Percentiles rank a stretch among this genome's conserved stretches.
These are phyloP conservation scores for Globisporangium spiculum DNA, from an alignment of 352 stramenopile species.

Conservation along the genomic window DNA sequence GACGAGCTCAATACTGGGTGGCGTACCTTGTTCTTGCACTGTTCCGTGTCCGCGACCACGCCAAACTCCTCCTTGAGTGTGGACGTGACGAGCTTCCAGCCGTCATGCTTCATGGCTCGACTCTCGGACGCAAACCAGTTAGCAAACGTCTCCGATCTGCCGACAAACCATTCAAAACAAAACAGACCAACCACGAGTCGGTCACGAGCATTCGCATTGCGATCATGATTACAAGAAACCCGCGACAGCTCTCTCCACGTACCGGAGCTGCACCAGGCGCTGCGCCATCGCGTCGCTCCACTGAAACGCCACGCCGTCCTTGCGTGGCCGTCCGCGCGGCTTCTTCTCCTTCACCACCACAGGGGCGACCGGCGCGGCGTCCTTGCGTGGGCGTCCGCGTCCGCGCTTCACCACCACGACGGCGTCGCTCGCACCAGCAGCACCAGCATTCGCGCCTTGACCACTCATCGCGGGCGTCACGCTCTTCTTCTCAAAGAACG, in stretches of 20 bases:
- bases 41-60: conserved; percentile 1
- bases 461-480: not conserved
- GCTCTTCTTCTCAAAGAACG: not conserved
- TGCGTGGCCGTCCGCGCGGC: conserved; percentile 2
- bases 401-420: not conserved
- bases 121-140: not conserved
- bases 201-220: not conserved
- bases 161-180: not conserved
- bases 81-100: conserved; percentile 7
- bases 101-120: not conserved
- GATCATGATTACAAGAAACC: no score
- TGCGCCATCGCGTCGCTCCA: conserved; percentile 14
- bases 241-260: no score
- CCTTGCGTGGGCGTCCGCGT: not conserved
- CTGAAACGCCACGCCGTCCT: conserved; percentile 2
- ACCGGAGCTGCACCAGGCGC: conserved; percentile 7
- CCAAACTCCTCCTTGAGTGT: conserved; percentile 5
- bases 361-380: not conserved
- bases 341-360: not conserved
- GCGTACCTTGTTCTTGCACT: conserved; percentile 16
- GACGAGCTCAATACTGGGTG: no score
- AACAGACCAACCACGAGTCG: not conserved
- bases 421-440: not conserved
- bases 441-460: not conserved
- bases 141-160: not conserved